phyloP scores from a whole-genome alignment of 768 basidiomycete genomes.

The Xerocomus potaroensis region DNA sequence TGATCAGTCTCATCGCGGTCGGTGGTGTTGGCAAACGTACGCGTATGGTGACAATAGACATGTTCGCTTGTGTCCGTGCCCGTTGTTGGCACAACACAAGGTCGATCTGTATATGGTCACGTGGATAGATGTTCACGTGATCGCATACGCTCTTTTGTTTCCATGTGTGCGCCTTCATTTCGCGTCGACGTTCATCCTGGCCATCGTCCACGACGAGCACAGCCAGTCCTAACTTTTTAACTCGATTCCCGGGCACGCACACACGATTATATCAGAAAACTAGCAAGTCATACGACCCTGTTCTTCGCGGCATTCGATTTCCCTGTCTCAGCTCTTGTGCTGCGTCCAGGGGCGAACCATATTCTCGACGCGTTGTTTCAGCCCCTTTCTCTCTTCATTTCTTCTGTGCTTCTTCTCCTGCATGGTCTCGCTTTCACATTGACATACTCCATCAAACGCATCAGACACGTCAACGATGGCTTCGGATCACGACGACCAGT shows the following conservation, averaged over 20 bases:
- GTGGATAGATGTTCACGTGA: neutral
- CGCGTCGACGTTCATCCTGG: slow-evolving; percentile 16
- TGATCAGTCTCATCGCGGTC: neutral
- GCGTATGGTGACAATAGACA: slow-evolving; percentile 70
- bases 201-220: slow-evolving; percentile 6
- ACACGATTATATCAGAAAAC: neutral
- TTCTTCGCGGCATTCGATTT: neutral
- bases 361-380: slow-evolving; percentile 10
- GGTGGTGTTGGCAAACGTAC: slow-evolving; percentile 35
- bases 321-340: slow-evolving; percentile 8
- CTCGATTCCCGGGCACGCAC: too few relatives aligned
- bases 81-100: neutral
- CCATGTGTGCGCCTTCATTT: slow-evolving; percentile 10
- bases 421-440: slow-evolving; percentile 20
- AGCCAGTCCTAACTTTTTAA: too few relatives aligned
- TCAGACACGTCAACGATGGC: slow-evolving; percentile 23
- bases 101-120: neutral
- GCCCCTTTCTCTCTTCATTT: neutral
- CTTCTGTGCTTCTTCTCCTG: slow-evolving; percentile 1
- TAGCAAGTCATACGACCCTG: slow-evolving; percentile 1
- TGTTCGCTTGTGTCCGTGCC: slow-evolving; percentile 25
- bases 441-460: slow-evolving; percentile 7
- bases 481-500: slow-evolving; percentile 19
- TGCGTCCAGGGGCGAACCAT: slow-evolving; percentile 1
- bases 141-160: slow-evolving; percentile 14